phyloP scores from a whole-genome alignment of 805 yeast genomes.

The Kodamaea restingae region DNA sequence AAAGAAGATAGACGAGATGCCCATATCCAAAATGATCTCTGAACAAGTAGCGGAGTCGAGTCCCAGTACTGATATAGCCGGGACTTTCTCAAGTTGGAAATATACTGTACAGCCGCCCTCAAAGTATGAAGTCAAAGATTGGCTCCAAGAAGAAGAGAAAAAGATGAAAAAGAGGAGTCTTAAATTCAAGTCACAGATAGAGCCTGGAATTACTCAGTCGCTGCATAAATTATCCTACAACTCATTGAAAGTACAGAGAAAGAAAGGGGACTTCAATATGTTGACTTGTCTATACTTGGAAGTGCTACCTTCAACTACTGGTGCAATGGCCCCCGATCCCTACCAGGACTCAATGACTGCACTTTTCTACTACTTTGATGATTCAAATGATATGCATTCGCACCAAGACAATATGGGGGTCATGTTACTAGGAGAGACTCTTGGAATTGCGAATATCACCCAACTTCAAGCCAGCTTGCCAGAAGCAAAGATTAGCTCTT shows the following conservation, averaged over 20 bases:
- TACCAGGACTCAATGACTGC: constrained; percentile 50
- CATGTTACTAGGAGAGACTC: not conserved
- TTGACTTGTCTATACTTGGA: constrained; percentile 65
- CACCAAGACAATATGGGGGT: constrained; percentile 1
- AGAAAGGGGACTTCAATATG: constrained; percentile 40
- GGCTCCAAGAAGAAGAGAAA: constrained; percentile 23
- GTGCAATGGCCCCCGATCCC: constrained; percentile 59
- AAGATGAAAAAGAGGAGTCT: constrained; percentile 12
- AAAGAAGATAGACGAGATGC: constrained; percentile 10
- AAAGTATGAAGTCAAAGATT: constrained; percentile 29
- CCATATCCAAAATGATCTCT: constrained; percentile 7
- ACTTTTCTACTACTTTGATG: constrained; percentile 62
- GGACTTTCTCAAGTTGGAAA: constrained; percentile 33
- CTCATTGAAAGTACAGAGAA: constrained; percentile 28
- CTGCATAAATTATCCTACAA: constrained; percentile 37
- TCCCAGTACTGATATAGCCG: not conserved
- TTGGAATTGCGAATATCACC: not conserved
- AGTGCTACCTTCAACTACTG: constrained; percentile 57
- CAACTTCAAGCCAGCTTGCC: not conserved
- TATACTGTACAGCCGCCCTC: constrained; percentile 50
- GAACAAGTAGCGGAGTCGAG: not conserved
- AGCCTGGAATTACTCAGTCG: constrained; percentile 40
- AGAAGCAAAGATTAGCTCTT: constrained; percentile 17
- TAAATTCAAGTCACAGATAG: constrained; percentile 48
- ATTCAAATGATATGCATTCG: constrained; percentile 20